A percentile compares a stretch with the other conserved stretches of the same genome.
phyloP scores from a whole-genome alignment of 257 asterid genomes.

The Ilex asprella region DNA sequence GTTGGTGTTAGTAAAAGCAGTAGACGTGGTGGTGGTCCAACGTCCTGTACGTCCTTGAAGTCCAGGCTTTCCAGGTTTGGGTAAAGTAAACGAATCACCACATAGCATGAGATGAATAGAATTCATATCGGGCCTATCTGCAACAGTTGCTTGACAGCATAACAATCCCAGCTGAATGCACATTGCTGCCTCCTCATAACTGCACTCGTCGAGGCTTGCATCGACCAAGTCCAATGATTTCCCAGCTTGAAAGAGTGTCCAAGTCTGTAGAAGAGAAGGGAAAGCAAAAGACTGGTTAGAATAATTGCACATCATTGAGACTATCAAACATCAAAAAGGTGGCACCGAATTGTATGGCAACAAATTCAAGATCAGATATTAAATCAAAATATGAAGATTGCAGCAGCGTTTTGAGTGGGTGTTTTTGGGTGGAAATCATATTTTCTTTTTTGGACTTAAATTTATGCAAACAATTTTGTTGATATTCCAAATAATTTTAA shows the following conservation, averaged over 20 bases:
- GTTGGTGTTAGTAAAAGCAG: constrained; percentile 40
- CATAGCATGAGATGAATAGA: constrained; percentile 52
- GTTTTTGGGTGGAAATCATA: no score
- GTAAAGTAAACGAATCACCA: constrained; percentile 56
- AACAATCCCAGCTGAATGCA: constrained; percentile 68
- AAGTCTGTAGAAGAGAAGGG: constrained; percentile 37
- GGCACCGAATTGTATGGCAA: no score
- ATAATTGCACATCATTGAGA: background rate
- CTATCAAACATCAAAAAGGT: no score
- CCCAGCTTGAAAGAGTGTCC: constrained; percentile 47
- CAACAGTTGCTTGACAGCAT: constrained; percentile 71
- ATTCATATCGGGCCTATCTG: constrained; percentile 73
- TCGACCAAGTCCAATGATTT: constrained; percentile 49
- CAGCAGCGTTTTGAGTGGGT: no score
- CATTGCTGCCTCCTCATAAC: constrained; percentile 48
- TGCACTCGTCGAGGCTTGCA: constrained; percentile 31
- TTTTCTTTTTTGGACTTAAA: no score
- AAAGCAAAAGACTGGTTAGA: background rate
- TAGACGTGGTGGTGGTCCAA: constrained; percentile 39
- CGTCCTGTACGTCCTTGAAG: constrained; percentile 59
- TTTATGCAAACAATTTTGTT: no score
- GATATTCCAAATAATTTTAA: no score
- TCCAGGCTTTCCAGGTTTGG: constrained; percentile 72
- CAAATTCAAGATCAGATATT: no score
- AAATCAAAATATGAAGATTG: no score